Base-by-base conservation (phyloP, 768 basidiomycete genomes). In the Panaeolus cyanescens region DNA sequence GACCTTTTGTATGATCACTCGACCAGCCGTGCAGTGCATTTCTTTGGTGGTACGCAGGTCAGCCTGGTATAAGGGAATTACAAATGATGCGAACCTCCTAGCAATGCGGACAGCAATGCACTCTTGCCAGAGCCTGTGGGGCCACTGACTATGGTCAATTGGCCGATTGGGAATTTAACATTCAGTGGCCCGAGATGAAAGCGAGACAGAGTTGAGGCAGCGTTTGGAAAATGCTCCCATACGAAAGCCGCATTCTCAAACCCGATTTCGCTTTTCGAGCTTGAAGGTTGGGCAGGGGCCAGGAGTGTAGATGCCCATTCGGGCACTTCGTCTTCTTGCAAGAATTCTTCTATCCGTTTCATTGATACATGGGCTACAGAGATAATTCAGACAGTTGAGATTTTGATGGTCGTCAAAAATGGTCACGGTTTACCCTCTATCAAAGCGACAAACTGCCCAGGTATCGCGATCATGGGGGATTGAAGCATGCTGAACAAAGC, bases 301-400 rank as follows among this genome's bases (percentile, higher is more conserved):
- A 83, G 83, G 39, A 93, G 74, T 0, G 88, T 84, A 2, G 87
- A 89, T 1, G 91, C 92, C 89, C 90, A 92, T 32, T 84, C 84
- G 0, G 89, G 87, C 2, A 94, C 90, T 70, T 95, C 92, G 17
- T 84, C 83, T 71, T 93, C 92, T 4, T 76, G 75, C 1, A 93
- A 77, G 72, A 90, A 93, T 3, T 74, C 79, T 68, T 93, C 87
- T 62, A 95, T 92, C 56, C 92, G 85, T 67, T 89, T 84, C 85
- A 94, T 88, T 4, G 91, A 90, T 20, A 95, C 88, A 67, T 88
- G 87, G 7, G 90, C 87, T 85, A 54, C n/a, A n/a, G n/a, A 8
- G 32, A 9, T 55, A 56, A 58, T 17, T 32, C n/a, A 58, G 37
- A 36, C 55, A 59, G 60, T 67, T 50, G 68, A n/a, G n/a, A n/a